Base-by-base conservation (phyloP, 768 basidiomycete species). In the Phylloporus sp. region DNA sequence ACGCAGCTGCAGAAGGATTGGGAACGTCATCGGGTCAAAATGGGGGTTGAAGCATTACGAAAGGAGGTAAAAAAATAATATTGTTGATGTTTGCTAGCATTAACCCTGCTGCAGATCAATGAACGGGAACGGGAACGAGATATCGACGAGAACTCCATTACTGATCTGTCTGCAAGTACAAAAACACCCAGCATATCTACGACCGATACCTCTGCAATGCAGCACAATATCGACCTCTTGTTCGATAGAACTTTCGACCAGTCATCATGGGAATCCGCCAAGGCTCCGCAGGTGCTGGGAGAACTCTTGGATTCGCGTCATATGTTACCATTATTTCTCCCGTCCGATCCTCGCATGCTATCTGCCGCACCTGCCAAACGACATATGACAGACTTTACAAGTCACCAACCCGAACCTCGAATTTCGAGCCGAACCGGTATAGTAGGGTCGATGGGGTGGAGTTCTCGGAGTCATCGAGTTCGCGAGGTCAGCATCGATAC, bases 1-100 rank as follows among this genome's bases (percentile, higher is more conserved):
- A 88, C 84, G 3, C 95, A 98, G 61, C 75, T 99, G 9, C 95
- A 97, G 71, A 95, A 91, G 64, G 95, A 98, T 65, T 99, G 95
- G 95, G 95, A 99, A 69, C 76, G 91, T 50, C 87, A 91, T 66
- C 78, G 93, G 39, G 84, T 95, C 28, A 89, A 91, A 64, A 73
- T 89, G 28, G 90, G 91, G 4, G 91, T 95, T 9, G 86, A 91
- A 61, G 85, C 86, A 9, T 72, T 93, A 29, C 84, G 88, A 53
- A 88, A 85, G 70, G 90, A 93, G 81, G 88, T 91, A 53, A 49
- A 51, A 13, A 36, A 43, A 43, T 1, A 18, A 22, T 43, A 16
- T 13, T 48, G 20, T 31, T 35, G n/a, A 20, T 23, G 3, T 35
- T 38, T 49, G 26, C 38, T 54, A 16, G 36, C 35, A 41, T 26